phyloP scores from a whole-genome alignment of 805 yeast genomes.

The Saccharomycopsis javanensis region DNA sequence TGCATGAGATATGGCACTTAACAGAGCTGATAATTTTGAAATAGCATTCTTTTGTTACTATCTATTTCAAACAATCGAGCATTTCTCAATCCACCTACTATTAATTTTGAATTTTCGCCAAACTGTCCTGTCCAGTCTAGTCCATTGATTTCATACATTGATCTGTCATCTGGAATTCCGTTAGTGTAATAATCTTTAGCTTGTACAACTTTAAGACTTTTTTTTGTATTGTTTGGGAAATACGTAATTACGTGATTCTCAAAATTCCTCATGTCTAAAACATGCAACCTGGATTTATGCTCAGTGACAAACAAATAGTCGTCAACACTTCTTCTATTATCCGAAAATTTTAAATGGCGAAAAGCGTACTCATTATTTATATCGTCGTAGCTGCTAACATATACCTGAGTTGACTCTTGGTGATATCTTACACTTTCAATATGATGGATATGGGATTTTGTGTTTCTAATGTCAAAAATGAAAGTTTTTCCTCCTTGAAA shows the following conservation, averaged over 20 bases:
- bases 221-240: conserved; percentile 37
- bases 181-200: not conserved
- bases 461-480: conserved; percentile 66
- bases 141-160: not conserved
- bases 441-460: conserved; percentile 41
- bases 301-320: conserved; percentile 72
- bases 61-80: not conserved
- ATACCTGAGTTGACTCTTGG: conserved; percentile 21
- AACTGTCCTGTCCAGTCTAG: not conserved
- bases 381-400: not conserved
- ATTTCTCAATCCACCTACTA: not conserved
- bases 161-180: not conserved
- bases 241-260: conserved; percentile 68
- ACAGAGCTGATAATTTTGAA: not conserved
- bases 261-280: conserved; percentile 68
- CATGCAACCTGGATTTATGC: conserved; percentile 80
- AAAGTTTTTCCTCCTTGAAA: conserved; percentile 80
- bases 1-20: not conserved
- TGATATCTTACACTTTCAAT: conserved; percentile 46
- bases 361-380: conserved; percentile 26
- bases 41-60: not conserved
- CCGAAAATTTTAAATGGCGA: conserved; percentile 41
- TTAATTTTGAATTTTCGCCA: not conserved
- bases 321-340: conserved; percentile 40
- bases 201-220: not conserved